A percentile compares a stretch with the other conserved stretches of the same genome.
phyloP scores from a whole-genome alignment of 169 alveolate species.

The Perkinsus chesapeaki region DNA sequence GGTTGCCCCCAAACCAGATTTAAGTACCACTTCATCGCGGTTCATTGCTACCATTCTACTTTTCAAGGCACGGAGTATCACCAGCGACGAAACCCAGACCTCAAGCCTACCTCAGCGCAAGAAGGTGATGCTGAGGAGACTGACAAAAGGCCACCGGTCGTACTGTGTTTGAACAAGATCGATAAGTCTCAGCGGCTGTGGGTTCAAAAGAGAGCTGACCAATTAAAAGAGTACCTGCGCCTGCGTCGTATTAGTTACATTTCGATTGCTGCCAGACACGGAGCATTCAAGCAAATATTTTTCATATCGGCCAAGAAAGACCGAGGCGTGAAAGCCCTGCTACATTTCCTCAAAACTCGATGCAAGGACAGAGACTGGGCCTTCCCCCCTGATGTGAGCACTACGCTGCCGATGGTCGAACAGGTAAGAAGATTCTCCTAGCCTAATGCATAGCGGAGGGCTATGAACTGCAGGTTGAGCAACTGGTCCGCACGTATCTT shows the following conservation, averaged over 20 bases:
- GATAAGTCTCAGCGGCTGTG: not conserved
- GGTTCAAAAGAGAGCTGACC: not conserved
- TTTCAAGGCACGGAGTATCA: not conserved
- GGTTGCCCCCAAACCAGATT: slow-evolving; percentile 28
- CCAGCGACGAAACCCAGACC: not conserved
- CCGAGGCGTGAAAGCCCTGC: slow-evolving; percentile 41
- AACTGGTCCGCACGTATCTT: slow-evolving; percentile 42
- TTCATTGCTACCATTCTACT: not conserved
- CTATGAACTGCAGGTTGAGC: not conserved
- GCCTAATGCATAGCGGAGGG: too few relatives aligned
- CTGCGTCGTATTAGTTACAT: not conserved
- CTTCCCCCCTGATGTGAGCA: slow-evolving; percentile 47
- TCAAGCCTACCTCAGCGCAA: not conserved
- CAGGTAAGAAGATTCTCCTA: slow-evolving; percentile 27
- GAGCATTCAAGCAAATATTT: slow-evolving; percentile 48
- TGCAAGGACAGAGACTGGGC: slow-evolving; percentile 50
- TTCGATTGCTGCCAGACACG: slow-evolving; percentile 33
- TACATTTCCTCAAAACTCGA: slow-evolving; percentile 35
- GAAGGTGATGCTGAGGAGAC: not conserved
- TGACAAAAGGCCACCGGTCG: not conserved
- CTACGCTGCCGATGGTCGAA: slow-evolving; percentile 60
- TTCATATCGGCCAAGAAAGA: slow-evolving; percentile 55
- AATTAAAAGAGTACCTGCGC: not conserved
- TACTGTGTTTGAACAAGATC: not conserved
- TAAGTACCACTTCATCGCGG: not conserved